phyloP scores from a whole-genome alignment of 257 asterid genomes.

The Nyctanthes arbortristis region DNA sequence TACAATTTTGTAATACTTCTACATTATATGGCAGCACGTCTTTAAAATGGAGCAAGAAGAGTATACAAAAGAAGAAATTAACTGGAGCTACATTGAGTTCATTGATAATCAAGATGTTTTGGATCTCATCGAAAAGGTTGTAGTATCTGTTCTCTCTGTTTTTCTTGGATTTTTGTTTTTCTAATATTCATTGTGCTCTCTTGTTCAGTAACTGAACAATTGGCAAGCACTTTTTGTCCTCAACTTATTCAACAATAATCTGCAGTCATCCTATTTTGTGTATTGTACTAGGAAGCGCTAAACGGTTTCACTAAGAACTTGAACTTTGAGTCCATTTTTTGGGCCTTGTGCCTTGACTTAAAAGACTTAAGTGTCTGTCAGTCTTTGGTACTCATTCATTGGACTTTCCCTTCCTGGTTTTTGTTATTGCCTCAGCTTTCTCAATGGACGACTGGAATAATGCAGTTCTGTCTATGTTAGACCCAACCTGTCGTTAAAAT shows the following conservation, averaged over 20 bases:
- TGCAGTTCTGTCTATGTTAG: too few species aligned
- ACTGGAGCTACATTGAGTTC: constrained; percentile 99
- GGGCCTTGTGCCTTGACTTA: not conserved
- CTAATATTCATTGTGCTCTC: not conserved
- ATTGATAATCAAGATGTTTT: constrained; percentile 94
- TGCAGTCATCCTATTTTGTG: not conserved
- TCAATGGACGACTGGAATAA: too few species aligned
- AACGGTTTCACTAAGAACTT: not conserved
- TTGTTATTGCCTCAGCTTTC: not conserved
- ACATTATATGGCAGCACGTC: constrained; percentile 73
- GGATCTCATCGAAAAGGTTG: constrained; percentile 93
- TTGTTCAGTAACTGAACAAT: not conserved
- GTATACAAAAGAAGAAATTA: constrained; percentile 94
- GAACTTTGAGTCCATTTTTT: not conserved
- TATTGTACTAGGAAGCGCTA: not conserved
- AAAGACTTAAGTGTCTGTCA: not conserved
- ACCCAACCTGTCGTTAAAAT: too few species aligned
- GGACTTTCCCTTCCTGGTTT: not conserved
- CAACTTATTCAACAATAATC: not conserved
- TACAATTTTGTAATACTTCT: constrained; percentile 22
- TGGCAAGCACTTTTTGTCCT: not conserved
- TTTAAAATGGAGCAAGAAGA: constrained; percentile 99
- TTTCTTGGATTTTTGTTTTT: not conserved
- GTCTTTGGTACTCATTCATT: not conserved
- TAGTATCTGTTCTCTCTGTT: constrained; percentile 11